Evolutionary conservation across 2,329 filamentous ascomycete species (phyloP).

Genomic region (Xylariaceae sp.): DNA sequence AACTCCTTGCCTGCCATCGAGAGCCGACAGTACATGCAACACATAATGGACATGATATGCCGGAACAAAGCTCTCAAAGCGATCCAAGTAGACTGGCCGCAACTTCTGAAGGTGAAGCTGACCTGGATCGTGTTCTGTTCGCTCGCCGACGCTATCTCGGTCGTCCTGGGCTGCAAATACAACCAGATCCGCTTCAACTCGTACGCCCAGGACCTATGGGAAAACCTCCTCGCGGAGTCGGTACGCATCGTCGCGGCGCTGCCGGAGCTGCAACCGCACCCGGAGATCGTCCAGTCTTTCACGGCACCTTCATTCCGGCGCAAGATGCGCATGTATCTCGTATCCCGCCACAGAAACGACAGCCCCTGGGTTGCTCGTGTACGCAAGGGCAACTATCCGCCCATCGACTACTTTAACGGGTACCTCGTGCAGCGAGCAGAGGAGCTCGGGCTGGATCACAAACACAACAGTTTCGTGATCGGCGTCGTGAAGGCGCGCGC

Average conservation of each 20-base stretch:
- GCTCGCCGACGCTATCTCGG: constrained; percentile 75
- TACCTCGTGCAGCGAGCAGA: constrained; percentile 73
- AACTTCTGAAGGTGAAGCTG: constrained; percentile 68
- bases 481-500: constrained; percentile 68
- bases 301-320: constrained; percentile 59
- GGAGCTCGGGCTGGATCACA: constrained; percentile 65
- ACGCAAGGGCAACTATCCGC: constrained; percentile 56
- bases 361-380: constrained; percentile 67
- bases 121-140: constrained; percentile 71
- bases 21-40: constrained; percentile 33
- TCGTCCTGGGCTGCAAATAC: constrained; percentile 71
- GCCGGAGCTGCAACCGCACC: constrained; percentile 64
- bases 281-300: constrained; percentile 51
- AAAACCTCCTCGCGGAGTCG: constrained; percentile 69
- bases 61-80: constrained; percentile 58
- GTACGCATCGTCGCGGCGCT: constrained; percentile 63
- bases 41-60: constrained; percentile 60
- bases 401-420: constrained; percentile 82
- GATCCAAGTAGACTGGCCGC: constrained; percentile 50
- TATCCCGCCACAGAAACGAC: constrained; percentile 50
- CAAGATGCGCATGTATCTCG: constrained; percentile 50
- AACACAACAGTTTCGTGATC: constrained; percentile 67
- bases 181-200: constrained; percentile 64
- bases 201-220: constrained; percentile 59
- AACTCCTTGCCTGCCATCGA: constrained; percentile 22